These are phyloP conservation scores for Chrysoporthe deuterocubensis DNA, from an alignment of 2,329 filamentous ascomycete species.

Conservation along the genomic window DNA sequence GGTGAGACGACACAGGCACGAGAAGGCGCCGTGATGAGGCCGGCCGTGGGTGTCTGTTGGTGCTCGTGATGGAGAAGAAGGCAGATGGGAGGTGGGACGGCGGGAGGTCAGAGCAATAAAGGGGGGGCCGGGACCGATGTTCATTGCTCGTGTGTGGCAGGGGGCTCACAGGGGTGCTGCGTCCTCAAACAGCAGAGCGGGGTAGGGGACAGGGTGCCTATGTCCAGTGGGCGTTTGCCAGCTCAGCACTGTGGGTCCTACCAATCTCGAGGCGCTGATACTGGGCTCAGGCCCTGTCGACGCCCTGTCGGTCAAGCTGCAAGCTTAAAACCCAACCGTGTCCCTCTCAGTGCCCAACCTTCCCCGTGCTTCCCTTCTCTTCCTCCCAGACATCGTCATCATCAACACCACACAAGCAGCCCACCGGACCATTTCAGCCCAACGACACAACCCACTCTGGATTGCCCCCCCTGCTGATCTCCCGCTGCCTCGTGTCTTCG, in stretches of 20 bases:
- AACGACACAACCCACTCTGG: conserved; percentile 23
- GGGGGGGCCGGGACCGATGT: background rate
- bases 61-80: conserved; percentile 17
- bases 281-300: conserved; percentile 12
- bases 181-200: conserved; percentile 18
- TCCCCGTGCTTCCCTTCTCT: conserved; percentile 17
- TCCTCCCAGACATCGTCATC: conserved; percentile 13
- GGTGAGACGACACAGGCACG: conserved; percentile 16
- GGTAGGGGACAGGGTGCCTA: conserved; percentile 11
- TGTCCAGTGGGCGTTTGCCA: conserved; percentile 25
- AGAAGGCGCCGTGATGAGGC: conserved; percentile 26
- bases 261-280: conserved; percentile 4
- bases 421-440: conserved; percentile 27
- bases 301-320: conserved; percentile 23
- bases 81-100: conserved; percentile 5
- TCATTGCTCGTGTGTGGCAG: conserved; percentile 16
- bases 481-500: conserved; percentile 24
- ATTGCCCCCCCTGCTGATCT: conserved; percentile 28
- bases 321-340: conserved; percentile 30
- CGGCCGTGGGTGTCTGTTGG: conserved; percentile 13
- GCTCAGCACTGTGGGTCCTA: conserved; percentile 20
- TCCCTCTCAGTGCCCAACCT: conserved; percentile 29
- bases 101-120: background rate
- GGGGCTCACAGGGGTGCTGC: conserved; percentile 16
- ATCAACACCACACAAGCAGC: conserved; percentile 15